Evolutionary conservation across 495 filamentous ascomycete species (phyloP).

Genomic region (Tuber calosporum): DNA sequence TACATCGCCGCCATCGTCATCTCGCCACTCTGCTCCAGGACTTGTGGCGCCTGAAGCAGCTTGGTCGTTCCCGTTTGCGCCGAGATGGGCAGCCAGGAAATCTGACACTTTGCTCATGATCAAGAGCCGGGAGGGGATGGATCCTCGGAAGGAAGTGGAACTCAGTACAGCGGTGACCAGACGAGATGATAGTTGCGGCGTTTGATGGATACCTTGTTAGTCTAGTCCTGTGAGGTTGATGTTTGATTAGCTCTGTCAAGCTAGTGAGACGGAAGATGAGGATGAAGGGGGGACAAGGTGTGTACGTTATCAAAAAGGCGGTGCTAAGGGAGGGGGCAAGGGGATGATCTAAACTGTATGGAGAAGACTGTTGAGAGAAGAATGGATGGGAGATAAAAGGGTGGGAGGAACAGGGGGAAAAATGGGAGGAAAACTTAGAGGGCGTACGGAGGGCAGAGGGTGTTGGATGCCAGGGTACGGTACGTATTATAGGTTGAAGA

Average conservation of each 20-base stretch:
- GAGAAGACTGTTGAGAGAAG: background rate
- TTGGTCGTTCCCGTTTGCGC: constrained; percentile 40
- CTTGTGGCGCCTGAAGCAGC: constrained; percentile 40
- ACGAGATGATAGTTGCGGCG: background rate
- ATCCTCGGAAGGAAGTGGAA: background rate
- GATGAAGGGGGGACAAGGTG: background rate
- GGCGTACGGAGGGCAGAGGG: background rate
- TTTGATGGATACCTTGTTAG: background rate
- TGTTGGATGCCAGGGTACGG: background rate
- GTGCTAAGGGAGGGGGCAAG: background rate
- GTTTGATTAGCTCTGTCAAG: constrained; percentile 1
- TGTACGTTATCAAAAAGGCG: background rate
- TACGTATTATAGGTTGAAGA: background rate
- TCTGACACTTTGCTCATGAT: constrained; percentile 40
- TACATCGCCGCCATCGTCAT: constrained; percentile 48
- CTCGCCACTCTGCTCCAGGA: constrained; percentile 56
- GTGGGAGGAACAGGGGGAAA: background rate
- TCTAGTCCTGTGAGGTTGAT: background rate
- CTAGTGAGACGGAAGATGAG: background rate
- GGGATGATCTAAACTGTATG: background rate
- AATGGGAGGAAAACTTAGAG: background rate
- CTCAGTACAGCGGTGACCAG: background rate
- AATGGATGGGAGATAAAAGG: background rate
- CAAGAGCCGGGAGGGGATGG: background rate
- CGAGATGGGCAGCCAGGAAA: constrained; percentile 39